Evolutionary conservation across 1,284 basidiomycete genomes (phyloP), one percentile per base, ranked within the genome.

Genomic region (Rhodotorula sp.): DNA sequence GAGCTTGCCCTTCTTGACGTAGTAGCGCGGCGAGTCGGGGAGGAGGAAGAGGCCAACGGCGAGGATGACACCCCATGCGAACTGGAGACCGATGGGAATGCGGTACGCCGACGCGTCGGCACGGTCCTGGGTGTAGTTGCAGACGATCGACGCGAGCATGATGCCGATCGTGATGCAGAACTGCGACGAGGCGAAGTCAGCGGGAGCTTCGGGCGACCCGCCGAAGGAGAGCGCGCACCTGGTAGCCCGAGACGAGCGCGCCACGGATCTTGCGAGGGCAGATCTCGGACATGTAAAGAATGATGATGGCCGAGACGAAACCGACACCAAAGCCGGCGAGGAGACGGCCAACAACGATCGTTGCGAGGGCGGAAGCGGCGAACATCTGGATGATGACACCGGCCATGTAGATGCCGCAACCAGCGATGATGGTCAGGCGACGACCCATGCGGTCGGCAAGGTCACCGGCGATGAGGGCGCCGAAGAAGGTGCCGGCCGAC

Each of bases 1-100:
- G 65, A 86, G 81, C 53, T 86, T 84, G 42, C 87, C 87, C 55
- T 86, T 84, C 79, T 87, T 89, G 53, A 89, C 82, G n/a, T 89
- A 85, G 88, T 82, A 90, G 80, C 89, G 84, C 21, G 89, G 89
- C 13, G 88, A 89, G 80, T 90, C 89, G 55, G 88, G 89, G 45
- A 90, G 83, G 83, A 86, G 75, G 77, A 88, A 86, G 77, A 88
- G 80, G 41, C 90, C 87, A 16, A 84, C 84, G 68, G 83, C 72
- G 60, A 90, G 87, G 55, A 89, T 81, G 10, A 87, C 68, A 88
- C 88, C 62, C 90, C 61, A 62, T 1, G n/a, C 44, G 61, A 88
- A 87, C 78, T 91, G 89, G 53, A 90, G 81, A 1, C 87, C 87
- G 55, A 79, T 79, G 27, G 78, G 78, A 45, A 79, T 78, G 63